Evolutionary conservation across 495 filamentous ascomycete species (phyloP).

Genomic region (Aspergillus nidulans): DNA sequence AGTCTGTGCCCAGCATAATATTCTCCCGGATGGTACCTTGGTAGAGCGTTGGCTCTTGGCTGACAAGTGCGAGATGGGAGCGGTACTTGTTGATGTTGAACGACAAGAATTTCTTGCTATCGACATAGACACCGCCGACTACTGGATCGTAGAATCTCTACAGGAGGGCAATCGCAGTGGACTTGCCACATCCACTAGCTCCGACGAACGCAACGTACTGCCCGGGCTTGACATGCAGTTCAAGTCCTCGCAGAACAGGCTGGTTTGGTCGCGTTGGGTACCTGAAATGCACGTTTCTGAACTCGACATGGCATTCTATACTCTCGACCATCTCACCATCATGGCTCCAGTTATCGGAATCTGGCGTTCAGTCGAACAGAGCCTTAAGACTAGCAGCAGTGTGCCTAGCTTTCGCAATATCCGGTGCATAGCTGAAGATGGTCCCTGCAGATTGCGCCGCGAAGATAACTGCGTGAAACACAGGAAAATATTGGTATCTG

Average conservation of each 20-base stretch:
- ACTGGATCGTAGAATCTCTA: conserved; percentile 84
- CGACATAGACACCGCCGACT: conserved; percentile 65
- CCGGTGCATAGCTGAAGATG: conserved; percentile 78
- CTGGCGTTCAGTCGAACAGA: conserved; percentile 72
- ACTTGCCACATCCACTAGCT: conserved; percentile 79
- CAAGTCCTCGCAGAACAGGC: conserved; percentile 69
- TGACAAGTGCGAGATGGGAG: conserved; percentile 70
- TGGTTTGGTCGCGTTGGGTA: conserved; percentile 78
- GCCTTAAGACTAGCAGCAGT: conserved; percentile 72
- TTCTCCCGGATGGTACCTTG: conserved; percentile 83
- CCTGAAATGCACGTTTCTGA: conserved; percentile 74
- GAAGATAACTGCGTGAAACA: conserved; percentile 76
- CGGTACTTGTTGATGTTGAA: conserved; percentile 76
- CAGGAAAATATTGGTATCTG: conserved; percentile 67
- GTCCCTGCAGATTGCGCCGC: conserved; percentile 82
- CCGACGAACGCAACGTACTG: conserved; percentile 80
- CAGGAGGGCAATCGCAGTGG: conserved; percentile 71
- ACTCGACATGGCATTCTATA: conserved; percentile 66
- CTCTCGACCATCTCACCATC: conserved; percentile 58
- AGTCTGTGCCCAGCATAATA: conserved; percentile 64
- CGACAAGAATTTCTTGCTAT: conserved; percentile 66
- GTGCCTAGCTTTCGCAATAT: conserved; percentile 84
- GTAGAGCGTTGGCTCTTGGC: conserved; percentile 83
- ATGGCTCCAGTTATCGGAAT: conserved; percentile 76
- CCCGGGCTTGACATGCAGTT: conserved; percentile 67